Base-by-base conservation (phyloP, 2,329 filamentous ascomycete species). In the Cytospora piceae region DNA sequence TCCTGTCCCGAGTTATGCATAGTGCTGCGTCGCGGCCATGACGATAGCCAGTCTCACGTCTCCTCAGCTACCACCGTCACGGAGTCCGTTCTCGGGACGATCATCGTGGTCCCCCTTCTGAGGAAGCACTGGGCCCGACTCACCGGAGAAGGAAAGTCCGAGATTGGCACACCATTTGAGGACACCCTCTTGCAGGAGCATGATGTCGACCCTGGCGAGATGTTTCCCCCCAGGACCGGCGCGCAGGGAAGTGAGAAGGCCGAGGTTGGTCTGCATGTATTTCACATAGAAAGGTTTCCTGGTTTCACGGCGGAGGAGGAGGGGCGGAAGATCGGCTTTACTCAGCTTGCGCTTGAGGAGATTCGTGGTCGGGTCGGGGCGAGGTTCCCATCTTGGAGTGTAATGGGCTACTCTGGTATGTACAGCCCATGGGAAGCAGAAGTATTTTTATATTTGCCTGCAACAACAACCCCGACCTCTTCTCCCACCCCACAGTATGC, bases 331-430 rank as follows among this genome's bases (percentile, higher is more conserved):
- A n/a, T 42, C 8, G 34, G 27, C 12, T 63, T 67, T 51, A 66
- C 63, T 7, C n/a, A 22, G 12, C 14, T 29, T 4, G 66, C 66
- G 2, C 52, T 67, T 9, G 63, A 56, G 20, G 63, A 67, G 11
- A 29, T 67, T 17, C 63, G 55, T n/a, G 29, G 27, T 15, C 66
- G 63, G 7, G 59, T 54, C 8, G 12, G 20, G 12, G 27, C 31
- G 29, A 57, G 2, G 24, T 63, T 63, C 7, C 20, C 24, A 8
- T 46, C 24, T 20, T 67, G 63, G 66, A 12, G 34, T 5, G 22
- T 66, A 12, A 34, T 29, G 24, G 66, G 66, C 4, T 67, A 58
- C 5, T 67, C 63, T 14, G 66, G 66, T 67, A 61, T 24, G 66
- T 61, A 29, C 27, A 29, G 27, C 27, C 27, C 14, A 4, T 1